Conservation (phyloP, 2,329 filamentous ascomycete species). For the Colletotrichum coccodes region DNA sequence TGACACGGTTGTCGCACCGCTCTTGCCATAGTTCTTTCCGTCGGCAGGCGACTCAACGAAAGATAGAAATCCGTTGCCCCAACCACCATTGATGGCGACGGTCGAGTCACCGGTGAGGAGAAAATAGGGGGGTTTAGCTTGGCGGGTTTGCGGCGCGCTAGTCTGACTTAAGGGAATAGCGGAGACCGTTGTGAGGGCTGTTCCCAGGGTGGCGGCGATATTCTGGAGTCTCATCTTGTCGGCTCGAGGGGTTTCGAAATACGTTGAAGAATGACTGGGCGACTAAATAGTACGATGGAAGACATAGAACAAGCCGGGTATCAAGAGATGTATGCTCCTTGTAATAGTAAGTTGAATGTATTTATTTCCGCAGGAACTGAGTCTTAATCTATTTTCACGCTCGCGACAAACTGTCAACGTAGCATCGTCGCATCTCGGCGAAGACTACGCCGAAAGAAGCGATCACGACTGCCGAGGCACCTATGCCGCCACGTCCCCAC, state of each 20-base stretch:
- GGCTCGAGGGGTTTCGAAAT: not conserved
- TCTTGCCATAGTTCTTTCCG: conserved; percentile 66
- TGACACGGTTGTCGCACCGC: conserved; percentile 65
- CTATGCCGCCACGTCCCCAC: conserved; percentile 14
- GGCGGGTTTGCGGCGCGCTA: not conserved
- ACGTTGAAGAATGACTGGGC: not conserved
- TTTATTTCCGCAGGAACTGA: not conserved
- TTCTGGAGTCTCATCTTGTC: conserved; percentile 10
- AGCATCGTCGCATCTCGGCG: conserved; percentile 22
- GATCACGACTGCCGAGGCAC: conserved; percentile 1
- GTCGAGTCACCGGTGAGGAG: conserved; percentile 62
- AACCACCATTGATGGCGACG: conserved; percentile 59
- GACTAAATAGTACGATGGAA: not conserved
- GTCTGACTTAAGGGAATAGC: not conserved
- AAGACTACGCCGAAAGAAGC: conserved; percentile 24
- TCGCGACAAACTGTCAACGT: not conserved
- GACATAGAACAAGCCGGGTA: not conserved
- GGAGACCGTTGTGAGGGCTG: conserved; percentile 39
- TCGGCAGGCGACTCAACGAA: conserved; percentile 58
- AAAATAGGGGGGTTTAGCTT: conserved; percentile 51
- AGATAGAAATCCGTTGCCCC: conserved; percentile 68
- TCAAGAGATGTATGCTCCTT: not conserved
- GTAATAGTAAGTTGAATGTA: rapidly evolving
- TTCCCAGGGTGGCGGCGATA: not conserved
- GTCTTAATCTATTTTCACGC: not conserved